Conservation (phyloP, 2,329 filamentous ascomycete species). For the Exophiala spinifera region DNA sequence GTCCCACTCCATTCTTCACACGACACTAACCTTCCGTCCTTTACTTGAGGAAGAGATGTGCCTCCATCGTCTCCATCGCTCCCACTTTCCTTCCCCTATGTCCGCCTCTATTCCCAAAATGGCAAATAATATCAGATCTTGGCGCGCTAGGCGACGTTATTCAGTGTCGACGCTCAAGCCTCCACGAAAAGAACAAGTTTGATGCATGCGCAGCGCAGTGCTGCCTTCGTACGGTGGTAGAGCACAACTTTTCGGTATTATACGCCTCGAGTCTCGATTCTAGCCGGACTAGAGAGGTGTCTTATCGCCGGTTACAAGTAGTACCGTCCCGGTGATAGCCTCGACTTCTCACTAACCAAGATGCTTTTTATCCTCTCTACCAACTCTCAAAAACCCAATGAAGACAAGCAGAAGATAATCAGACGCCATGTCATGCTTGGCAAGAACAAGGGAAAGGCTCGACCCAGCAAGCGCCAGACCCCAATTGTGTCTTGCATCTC, state of each 20-base stretch:
- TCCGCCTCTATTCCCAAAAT: constrained; percentile 4
- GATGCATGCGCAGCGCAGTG: neutral
- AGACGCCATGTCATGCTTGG: constrained; percentile 20
- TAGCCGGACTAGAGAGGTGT: too few species aligned
- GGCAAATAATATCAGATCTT: constrained; percentile 7
- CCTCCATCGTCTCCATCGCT: too few species aligned
- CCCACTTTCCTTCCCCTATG: too few species aligned
- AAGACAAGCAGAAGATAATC: constrained; percentile 15
- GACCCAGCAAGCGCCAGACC: neutral
- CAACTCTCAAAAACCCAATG: constrained; percentile 9
- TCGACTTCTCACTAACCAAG: neutral
- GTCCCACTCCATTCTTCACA: too few species aligned
- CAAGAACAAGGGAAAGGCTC: constrained; percentile 14
- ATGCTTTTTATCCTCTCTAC: constrained; percentile 20
- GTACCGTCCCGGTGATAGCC: too few species aligned
- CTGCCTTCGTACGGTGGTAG: too few species aligned
- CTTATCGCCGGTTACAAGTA: too few species aligned
- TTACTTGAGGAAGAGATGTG: neutral
- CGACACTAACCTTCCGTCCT: neutral
- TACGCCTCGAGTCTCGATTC: neutral
- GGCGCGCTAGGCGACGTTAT: neutral
- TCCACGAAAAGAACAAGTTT: neutral
- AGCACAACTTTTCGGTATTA: too few species aligned
- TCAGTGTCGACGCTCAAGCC: too few species aligned
- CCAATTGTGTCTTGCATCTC: neutral